Base-by-base conservation (phyloP, 495 filamentous ascomycete species). In the Jackrogersella multiformis region DNA sequence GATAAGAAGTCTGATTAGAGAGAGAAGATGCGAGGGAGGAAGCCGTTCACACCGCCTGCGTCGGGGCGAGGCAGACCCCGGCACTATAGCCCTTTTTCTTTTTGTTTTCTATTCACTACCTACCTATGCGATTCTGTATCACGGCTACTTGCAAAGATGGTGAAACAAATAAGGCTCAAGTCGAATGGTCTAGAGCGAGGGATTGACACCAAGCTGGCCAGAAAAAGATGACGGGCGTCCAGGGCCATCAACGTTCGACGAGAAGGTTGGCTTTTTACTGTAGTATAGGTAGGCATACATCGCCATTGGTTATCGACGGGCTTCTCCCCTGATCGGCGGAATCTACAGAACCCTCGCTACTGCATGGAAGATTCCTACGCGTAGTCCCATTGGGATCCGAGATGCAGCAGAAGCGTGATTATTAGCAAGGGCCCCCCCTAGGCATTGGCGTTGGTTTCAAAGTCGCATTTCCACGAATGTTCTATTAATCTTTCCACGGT, bases 311-410 rank as follows among this genome's bases (percentile, higher is more conserved):
- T 48, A 13, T 4, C 9, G n/a, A 38, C 35, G 3, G n/a, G n/a
- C 9, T 32, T 21, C 44, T 32, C 59, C 59, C 55, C 48, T 64
- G 59, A 64, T 63, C 49, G 53, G 16, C 66, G 41, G n/a, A 60
- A 56, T 60, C n/a, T 26, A 52, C 45, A 65, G 49, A 53, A 56
- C 42, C 26, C 54, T 34, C 51, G 61, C 66, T 69, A 69, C 66
- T 69, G 66, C 66, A 69, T 54, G 39, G 61, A 69, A 64, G 66
- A 55, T 52, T 68, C 26, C 60, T 28, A n/a, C n/a, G n/a, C n/a
- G n/a, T 64, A 56, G 66, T 59, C 46, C 39, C 51, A 28, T 45
- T 48, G 51, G 66, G 60, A 63, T 58, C 65, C 60, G 60, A 60
- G 49, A 61, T 55, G 56, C 56, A 46, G 56, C 56, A 46, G 49